A percentile compares a stretch with the other conserved stretches of the same genome.
These are phyloP conservation scores for Wickerhamiella dianesei DNA, from an alignment of 805 yeast genomes.

Conservation along the genomic window DNA sequence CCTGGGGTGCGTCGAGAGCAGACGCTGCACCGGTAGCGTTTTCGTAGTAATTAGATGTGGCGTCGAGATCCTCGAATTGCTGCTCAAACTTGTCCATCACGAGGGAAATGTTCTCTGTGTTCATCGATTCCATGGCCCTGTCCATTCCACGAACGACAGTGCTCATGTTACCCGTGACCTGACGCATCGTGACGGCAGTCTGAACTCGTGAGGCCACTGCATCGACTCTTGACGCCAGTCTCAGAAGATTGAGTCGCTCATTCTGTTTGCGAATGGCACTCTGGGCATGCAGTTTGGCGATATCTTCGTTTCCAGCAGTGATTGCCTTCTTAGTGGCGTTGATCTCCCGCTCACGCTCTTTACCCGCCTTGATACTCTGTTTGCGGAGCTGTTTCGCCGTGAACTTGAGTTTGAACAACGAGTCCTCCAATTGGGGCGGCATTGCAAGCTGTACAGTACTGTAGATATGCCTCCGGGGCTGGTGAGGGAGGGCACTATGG, in stretches of 20 bases:
- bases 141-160: conserved; percentile 93
- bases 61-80: conserved; percentile 93
- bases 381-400: conserved; percentile 86
- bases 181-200: conserved; percentile 95
- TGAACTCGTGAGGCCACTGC: conserved; percentile 93
- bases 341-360: conserved; percentile 79
- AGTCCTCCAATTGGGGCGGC: conserved; percentile 20
- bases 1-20: conserved; percentile 85
- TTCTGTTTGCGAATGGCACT: conserved; percentile 87
- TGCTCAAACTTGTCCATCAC: conserved; percentile 96
- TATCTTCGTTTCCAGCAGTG: conserved; percentile 74
- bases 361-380: conserved; percentile 82
- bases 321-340: conserved; percentile 81
- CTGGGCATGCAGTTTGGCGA: conserved; percentile 87
- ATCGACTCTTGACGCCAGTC: conserved; percentile 81
- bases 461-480: too few species aligned
- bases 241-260: conserved; percentile 67
- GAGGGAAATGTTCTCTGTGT: conserved; percentile 77
- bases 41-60: conserved; percentile 86
- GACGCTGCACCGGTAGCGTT: conserved; percentile 77
- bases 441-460: too few species aligned
- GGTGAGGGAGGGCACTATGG: too few species aligned
- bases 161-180: conserved; percentile 88
- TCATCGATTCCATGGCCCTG: conserved; percentile 89
- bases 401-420: conserved; percentile 35